Base-by-base conservation (phyloP, 306 rosid species). In the Quercus wislizeni region DNA sequence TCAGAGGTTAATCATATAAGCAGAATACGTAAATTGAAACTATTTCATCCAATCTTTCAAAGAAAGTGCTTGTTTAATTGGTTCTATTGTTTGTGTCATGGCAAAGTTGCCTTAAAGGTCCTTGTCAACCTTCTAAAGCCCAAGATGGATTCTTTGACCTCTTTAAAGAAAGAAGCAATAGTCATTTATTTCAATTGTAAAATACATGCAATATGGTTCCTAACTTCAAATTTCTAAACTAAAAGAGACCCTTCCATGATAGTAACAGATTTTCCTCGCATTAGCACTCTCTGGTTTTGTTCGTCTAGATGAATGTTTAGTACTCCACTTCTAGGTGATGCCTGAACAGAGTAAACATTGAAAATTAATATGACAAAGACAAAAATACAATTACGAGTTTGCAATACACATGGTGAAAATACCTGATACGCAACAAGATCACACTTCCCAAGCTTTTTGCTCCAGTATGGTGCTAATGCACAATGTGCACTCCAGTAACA, bases 271-370 rank as follows among this genome's bases (percentile, higher is more conserved):
- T 89, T 92, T 57, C 93, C 97, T 10, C 87, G 92, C 86, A 91
- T 64, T 35, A 85, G 52, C 55, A 94, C 97, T 67, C 92, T 88
- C 61, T 88, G 91, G 52, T 82, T 89, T 81, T 86, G 83, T 67
- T 92, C 89, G 56, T 92, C 91, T n/a, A 84, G 19, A 86, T 83
- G 94, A 81, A 89, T 70, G 69, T 81, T 68, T 35, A 94, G 27
- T 73, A 71, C 83, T 82, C 94, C 98, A 19, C 98, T 90, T 81
- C 97, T 86, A 0, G 84, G 80, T 18, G 98, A 94, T 74, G 98
- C 97, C 98, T 92, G 65, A 35, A 20, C 74, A 83, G 21, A 78
- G 28, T 46, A 63, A 78, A 27, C 55, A 12, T 59, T 6, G 46
- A 1, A 2, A 46, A 30, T 86, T 69, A 76, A 12, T 46, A 51